Evolutionary conservation across 208 protist species (phyloP).

Genomic region (Kentomonas sorsogonicus): DNA sequence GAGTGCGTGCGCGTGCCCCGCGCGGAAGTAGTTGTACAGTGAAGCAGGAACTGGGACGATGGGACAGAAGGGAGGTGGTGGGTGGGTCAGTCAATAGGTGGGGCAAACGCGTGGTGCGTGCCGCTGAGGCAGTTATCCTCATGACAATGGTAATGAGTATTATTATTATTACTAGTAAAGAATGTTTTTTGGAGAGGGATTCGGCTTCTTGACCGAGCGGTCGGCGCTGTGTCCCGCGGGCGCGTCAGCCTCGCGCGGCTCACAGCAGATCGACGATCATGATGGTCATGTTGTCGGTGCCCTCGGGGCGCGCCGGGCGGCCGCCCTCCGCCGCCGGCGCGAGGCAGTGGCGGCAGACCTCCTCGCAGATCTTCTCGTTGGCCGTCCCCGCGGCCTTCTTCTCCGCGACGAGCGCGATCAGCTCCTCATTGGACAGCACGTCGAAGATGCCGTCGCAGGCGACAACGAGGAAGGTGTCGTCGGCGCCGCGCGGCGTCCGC

Average conservation of each 20-base stretch:
- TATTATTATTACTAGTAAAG: too few species aligned
- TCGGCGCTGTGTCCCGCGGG: too few species aligned
- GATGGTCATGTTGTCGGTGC: conserved; percentile 89
- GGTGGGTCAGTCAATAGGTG: too few species aligned
- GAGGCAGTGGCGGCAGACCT: conserved; percentile 63
- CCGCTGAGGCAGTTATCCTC: too few species aligned
- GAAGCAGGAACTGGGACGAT: too few species aligned
- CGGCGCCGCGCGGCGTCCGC: conserved; percentile 24
- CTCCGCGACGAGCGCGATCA: conserved; percentile 49
- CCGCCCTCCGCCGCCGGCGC: conserved; percentile 36
- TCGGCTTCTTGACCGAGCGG: too few species aligned
- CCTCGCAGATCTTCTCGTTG: conserved; percentile 62
- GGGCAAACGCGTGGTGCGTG: too few species aligned
- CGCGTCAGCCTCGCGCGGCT: background rate
- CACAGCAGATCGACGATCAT: conserved; percentile 77
- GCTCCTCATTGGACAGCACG: conserved; percentile 75
- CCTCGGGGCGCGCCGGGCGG: conserved; percentile 33
- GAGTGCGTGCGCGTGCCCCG: too few species aligned
- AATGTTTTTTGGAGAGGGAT: too few species aligned
- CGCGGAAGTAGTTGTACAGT: too few species aligned
- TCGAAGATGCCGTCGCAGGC: conserved; percentile 91
- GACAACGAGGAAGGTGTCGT: conserved; percentile 66
- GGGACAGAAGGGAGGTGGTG: too few species aligned
- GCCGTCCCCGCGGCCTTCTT: conserved; percentile 25
- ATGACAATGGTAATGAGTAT: too few species aligned